Evolutionary conservation across 192 early-diverging fungal genomes (phyloP).

Genomic region (Gaertneriomyces semiglobifer): DNA sequence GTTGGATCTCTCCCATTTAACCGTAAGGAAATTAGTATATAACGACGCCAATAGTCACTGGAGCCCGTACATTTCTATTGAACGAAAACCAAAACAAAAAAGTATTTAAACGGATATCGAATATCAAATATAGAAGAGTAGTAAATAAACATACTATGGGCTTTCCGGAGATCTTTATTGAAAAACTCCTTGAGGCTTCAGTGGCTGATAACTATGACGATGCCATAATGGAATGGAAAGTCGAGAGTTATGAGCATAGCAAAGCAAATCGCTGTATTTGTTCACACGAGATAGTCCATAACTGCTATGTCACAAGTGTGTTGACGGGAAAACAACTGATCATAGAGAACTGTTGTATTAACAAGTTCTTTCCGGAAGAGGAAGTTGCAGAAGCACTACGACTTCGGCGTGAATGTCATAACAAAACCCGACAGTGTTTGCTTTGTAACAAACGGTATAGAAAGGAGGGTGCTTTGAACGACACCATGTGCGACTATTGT

Average conservation of each 20-base stretch:
- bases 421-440: constrained; percentile 4
- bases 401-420: neutral
- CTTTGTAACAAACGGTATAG: constrained; percentile 11
- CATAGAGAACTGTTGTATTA: constrained; percentile 16
- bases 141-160: too few species aligned
- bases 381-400: neutral
- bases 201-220: constrained; percentile 3
- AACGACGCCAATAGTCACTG: too few species aligned
- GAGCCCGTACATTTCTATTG: too few species aligned
- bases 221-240: constrained; percentile 4
- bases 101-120: too few species aligned
- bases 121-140: too few species aligned
- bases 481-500: constrained; percentile 8
- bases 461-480: constrained; percentile 3
- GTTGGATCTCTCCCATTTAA: neutral
- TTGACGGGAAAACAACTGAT: neutral
- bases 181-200: neutral
- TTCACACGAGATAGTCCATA: constrained; percentile 8
- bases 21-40: neutral
- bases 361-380: constrained; percentile 5
- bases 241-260: neutral
- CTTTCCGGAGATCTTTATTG: neutral
- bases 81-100: too few species aligned
- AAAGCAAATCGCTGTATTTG: constrained; percentile 7
- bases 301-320: neutral